Evolutionary conservation across 139 green algal species (phyloP).

Genomic region (Eudorina sp.): DNA sequence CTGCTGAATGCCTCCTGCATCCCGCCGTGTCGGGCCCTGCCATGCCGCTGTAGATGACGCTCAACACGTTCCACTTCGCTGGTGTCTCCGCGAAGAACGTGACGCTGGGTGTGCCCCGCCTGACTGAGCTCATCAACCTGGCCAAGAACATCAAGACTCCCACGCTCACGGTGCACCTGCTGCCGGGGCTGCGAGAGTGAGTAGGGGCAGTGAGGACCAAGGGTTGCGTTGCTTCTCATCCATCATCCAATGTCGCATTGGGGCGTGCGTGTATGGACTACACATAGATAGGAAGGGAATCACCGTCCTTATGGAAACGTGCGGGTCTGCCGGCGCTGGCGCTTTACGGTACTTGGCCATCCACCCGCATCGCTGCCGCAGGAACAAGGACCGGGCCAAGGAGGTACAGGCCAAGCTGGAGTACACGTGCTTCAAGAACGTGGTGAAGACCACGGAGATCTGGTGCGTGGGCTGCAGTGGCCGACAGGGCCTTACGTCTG

Average conservation of each 20-base stretch:
- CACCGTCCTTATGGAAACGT: no score
- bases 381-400: slow-evolving; percentile 84
- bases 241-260: background rate
- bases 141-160: slow-evolving; percentile 99
- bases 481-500: no score
- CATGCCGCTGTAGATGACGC: slow-evolving; percentile 85
- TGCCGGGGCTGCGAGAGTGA: slow-evolving; percentile 46
- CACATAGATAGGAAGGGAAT: no score
- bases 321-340: no score
- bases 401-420: slow-evolving; percentile 94
- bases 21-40: no score
- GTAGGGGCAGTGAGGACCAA: background rate
- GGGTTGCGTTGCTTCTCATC: background rate
- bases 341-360: no score
- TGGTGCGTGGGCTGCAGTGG: no score
- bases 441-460: slow-evolving; percentile 57
- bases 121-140: slow-evolving; percentile 99
- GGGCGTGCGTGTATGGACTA: no score
- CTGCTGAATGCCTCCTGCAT: no score
- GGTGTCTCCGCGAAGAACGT: slow-evolving; percentile 98
- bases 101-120: slow-evolving; percentile 97
- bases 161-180: slow-evolving; percentile 90
- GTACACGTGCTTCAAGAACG: slow-evolving; percentile 93
- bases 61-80: slow-evolving; percentile 98
- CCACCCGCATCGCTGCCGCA: no score